Base-by-base conservation (phyloP, 768 basidiomycete genomes). In the Lactifluus pinguis region DNA sequence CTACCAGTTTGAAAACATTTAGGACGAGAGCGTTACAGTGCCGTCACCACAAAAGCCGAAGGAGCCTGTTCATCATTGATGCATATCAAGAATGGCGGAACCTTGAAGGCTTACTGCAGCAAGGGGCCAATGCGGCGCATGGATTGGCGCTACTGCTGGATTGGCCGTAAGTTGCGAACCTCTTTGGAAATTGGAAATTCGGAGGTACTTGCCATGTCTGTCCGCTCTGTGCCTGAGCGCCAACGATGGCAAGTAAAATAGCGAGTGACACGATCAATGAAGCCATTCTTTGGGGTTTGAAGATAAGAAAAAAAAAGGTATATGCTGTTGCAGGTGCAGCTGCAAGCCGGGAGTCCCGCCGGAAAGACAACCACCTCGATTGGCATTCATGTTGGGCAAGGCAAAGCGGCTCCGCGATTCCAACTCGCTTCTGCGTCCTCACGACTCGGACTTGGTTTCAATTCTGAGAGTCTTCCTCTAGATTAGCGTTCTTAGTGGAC, bases 41-140 rank as follows among this genome's bases (percentile, higher is more conserved):
- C 75, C 75, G 39, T 68, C 68, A 17, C 81, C 81, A 65, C 82
- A 83, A 67, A 77, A 83, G 9, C 82, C 81, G 59, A 78, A 83
- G 68, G 79, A 76, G 61, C 81, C 80, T 78, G 49, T 9, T 39
- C 14, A 42, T 36, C 42, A 51, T 54, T 51, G 29, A 52, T 50
- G 21, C 39, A 38, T 53, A 52, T 52, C 47, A 48, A 52, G 57
- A 25, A 30, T 41, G 17, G 4, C 15, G 25, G 6, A 30, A 57
- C 30, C n/a, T 44, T 34, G 25, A 47, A n/a, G 15, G 69, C 76
- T 66, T 57, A 78, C 77, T 78, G 70, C 78, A 79, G 64, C 78
- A 79, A 25, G 78, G 78, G 15, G 66, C 71, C 15, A 66, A 67
- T 4, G 74, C 69, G n/a, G 71, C 67, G 57, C 78, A 79, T 1